Evolutionary conservation across 257 asterid genomes (phyloP), one percentile per base, ranked within the genome.

Genomic region (Galeopsis tetrahit): DNA sequence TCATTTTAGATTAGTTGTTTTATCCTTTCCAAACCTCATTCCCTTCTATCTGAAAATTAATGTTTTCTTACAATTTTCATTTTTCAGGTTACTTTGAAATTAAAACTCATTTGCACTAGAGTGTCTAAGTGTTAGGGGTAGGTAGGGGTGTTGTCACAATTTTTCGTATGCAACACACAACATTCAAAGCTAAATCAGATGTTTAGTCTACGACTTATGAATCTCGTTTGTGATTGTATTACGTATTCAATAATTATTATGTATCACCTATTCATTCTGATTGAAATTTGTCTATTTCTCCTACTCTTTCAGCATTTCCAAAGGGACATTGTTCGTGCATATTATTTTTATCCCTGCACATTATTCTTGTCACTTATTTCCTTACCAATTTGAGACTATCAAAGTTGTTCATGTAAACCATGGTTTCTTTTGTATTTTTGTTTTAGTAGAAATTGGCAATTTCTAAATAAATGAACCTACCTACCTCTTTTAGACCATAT

Each of bases 261-360:
- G 63, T 10, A 15, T 40, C 63, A n/a, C 21, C 58, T n/a, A 5
- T 21, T 34, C 34, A 9, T 71, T 68, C 53, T 73, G 59, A 32
- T 60, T 66, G 74, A 34, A 72, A 31, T 14, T 44, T 66, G 70
- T 46, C 28, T 63, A 61, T 74, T 77, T 49, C 66, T 70, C 75
- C 73, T 70, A 63, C 51, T 75, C 43, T 83, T 21, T 80, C 98
- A 95, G 99, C 98, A 95, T 90, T 95, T 90, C 77, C 99, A 95
- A 85, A 89, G 99, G 83, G 28, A 21, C 28, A 21, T 21, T 21
- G 28, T 21, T 21, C 28, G 28, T 21, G 28, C 28, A 21, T 1
- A 21, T 21, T 21, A 21, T 21, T 21, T n/a, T n/a, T n/a, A n/a
- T n/a, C n/a, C n/a, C n/a, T n/a, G n/a, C 28, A 21, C 28, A 21